These are phyloP conservation scores for Dictyostelium capitatum DNA, from an alignment of 78 protist species.

Conservation along the genomic window DNA sequence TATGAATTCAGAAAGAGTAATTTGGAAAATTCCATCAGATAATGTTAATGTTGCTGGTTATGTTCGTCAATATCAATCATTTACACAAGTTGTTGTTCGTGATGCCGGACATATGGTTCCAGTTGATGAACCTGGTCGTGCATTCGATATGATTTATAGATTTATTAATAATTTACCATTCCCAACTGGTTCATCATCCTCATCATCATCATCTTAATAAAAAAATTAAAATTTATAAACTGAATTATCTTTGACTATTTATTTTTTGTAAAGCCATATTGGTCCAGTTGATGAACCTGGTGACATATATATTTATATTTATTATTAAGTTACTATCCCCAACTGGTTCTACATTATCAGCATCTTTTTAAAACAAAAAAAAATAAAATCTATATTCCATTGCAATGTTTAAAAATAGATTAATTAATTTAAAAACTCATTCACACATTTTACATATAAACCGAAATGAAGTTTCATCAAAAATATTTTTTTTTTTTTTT, in stretches of 20 bases:
- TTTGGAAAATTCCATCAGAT: conserved; percentile 65
- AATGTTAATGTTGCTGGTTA: conserved; percentile 80
- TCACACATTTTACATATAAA: too few species aligned
- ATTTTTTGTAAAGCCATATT: too few species aligned
- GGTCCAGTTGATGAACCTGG: too few species aligned
- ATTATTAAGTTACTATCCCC: neutral
- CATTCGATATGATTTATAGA: conserved; percentile 57
- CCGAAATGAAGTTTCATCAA: too few species aligned
- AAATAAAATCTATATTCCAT: neutral
- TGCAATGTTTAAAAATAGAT: too few species aligned
- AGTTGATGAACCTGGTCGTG: conserved; percentile 75
- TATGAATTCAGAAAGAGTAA: conserved; percentile 10
- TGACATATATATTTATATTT: too few species aligned
- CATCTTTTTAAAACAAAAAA: neutral
- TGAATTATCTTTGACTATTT: neutral
- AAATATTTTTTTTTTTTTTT: too few species aligned
- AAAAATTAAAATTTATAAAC: neutral
- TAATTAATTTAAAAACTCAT: too few species aligned
- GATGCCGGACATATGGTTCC: conserved; percentile 91
- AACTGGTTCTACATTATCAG: too few species aligned
- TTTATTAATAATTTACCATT: conserved; percentile 44
- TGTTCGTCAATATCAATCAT: conserved; percentile 60
- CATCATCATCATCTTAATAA: neutral
- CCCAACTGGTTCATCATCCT: neutral
- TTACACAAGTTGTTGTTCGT: conserved; percentile 74